Conservation (phyloP, 306 rosid genomes). For the Potentilla sterilis region DNA sequence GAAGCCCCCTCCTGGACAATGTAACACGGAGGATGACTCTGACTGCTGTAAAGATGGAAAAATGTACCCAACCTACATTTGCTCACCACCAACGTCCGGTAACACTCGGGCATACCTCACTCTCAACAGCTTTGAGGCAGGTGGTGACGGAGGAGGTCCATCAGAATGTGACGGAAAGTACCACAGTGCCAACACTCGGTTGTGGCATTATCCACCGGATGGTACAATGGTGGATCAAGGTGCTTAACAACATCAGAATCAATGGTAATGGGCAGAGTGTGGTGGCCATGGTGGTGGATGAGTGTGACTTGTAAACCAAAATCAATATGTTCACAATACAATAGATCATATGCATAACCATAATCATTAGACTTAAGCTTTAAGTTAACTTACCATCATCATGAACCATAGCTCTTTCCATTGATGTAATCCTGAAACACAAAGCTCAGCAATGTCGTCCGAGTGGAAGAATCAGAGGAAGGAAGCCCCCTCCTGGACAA, state of each 20-base stretch:
- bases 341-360: no score
- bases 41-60: not conserved
- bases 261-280: not conserved
- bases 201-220: not conserved
- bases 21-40: not conserved
- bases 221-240: not conserved
- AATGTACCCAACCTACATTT: not conserved
- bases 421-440: no score
- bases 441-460: not conserved
- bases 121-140: not conserved
- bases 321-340: no score
- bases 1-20: not conserved
- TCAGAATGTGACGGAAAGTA: not conserved
- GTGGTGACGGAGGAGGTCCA: not conserved
- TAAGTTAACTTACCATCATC: no score
- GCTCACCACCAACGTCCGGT: not conserved
- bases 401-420: no score
- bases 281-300: conserved; percentile 1
- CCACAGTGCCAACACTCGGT: not conserved
- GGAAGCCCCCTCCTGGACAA: not conserved
- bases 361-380: no score
- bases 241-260: not conserved
- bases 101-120: not conserved
- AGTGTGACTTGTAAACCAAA: no score
- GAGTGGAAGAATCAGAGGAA: not conserved